Evolutionary conservation across 345 rosid genomes (phyloP).

Genomic region (Ceriops zippeliana): DNA sequence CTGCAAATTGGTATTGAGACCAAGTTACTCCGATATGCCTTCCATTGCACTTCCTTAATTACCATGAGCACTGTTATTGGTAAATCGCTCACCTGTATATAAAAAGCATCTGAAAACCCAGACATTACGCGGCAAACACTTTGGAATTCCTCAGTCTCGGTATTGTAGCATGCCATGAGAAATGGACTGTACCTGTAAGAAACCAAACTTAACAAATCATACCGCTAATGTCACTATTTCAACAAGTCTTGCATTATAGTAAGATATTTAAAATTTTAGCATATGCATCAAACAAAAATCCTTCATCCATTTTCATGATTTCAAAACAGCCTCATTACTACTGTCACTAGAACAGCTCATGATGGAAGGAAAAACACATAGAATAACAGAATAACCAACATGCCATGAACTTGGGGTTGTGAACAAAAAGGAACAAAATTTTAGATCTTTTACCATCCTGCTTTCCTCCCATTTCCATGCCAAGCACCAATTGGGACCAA

Average conservation of each 20-base stretch:
- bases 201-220: not conserved
- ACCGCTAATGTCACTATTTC: not conserved
- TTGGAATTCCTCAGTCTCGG: conserved; percentile 77
- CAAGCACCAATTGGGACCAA: conserved; percentile 93
- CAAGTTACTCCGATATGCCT: not conserved
- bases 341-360: too few species aligned
- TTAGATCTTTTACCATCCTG: conserved; percentile 67
- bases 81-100: conserved; percentile 51
- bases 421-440: not conserved
- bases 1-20: conserved; percentile 35
- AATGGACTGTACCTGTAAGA: conserved; percentile 80
- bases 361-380: not conserved
- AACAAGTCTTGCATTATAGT: not conserved
- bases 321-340: not conserved
- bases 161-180: conserved; percentile 86
- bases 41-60: not conserved
- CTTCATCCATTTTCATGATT: not conserved
- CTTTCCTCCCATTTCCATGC: conserved; percentile 95
- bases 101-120: conserved; percentile 83
- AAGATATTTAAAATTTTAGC: not conserved
- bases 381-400: not conserved
- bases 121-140: conserved; percentile 93
- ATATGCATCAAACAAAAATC: too few species aligned
- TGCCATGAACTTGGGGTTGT: not conserved
- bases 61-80: not conserved